Base-by-base conservation (phyloP, 1,139 yeast species). In the Nakaseomyces kungkrabaensis region DNA sequence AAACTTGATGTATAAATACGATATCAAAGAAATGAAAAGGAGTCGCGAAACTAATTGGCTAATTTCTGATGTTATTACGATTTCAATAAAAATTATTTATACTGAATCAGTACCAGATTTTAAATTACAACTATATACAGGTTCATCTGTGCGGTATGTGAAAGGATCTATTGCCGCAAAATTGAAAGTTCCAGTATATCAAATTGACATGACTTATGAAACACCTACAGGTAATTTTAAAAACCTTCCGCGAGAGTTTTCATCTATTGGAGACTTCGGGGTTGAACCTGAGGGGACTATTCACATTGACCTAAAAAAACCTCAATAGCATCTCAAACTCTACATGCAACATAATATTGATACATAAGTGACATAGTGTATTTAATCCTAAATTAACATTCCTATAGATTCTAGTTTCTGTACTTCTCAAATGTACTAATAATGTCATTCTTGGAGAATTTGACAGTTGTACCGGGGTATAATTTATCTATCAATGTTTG, bases 391-490 rank as follows among this genome's bases (percentile, higher is more conserved):
- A 33, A 33, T 31, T 32, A 26, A 13, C 29, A 31, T 33, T 36
- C 10, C 13, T 36, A 36, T 36, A 36, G 25, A 17, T 8, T 24
- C 43, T 51, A 54, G 41, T 60, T 56, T 47, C 65, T 65, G 45
- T 59, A 63, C 36, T 56, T 52, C 34, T 68, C 71, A 55, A 75
- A 75, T 3, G 76, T 72, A 4, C 71, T 62, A 26, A 70, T 66
- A 31, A 74, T 65, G 48, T 74, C 78, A 47, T 69, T 69, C 53
- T 72, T 72, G 13, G 72, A 67, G 53, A 75, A 74, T 43, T 64
- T 72, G 25, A 68, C 56, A 38, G 63, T 65, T 3, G 67, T 59
- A 32, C 74, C 76, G 47, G 70, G 68, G 55, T 78, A 78, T 53
- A 72, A 72, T 50, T 61, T 69, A 42, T 70, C 74, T 32, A 74